Evolutionary conservation across 192 early-diverging fungal genomes (phyloP), one percentile per base, ranked within the genome.

Genomic region (Physocladia obscura): DNA sequence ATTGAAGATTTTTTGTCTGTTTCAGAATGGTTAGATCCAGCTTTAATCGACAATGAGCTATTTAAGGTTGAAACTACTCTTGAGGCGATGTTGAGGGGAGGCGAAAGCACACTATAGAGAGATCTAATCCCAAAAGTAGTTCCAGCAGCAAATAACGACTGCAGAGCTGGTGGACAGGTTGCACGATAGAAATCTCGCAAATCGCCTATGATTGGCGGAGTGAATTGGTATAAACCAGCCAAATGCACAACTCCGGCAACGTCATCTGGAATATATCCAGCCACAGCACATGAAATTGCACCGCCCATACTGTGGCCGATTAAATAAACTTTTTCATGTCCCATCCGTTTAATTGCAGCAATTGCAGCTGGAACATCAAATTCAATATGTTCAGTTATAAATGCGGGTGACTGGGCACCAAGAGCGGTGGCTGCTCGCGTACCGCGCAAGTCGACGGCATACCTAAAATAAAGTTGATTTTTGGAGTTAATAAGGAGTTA

Each of bases 301-400:
- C 75, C 81, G n/a, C 81, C 81, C 77, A 82, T 79, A 39, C 70
- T 69, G 54, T 82, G 81, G 0, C 81, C 81, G 30, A 82, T 75
- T 15, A 82, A 62, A 49, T 77, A 82, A 4, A 82, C 74, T 57
- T 77, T 76, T 27, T 74, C 50, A 51, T 77, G 75, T 17, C 75
- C 75, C 15, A 77, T 36, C 26, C 22, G 19, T 52, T 82, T 82
- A 62, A 82, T 74, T 19, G 63, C 27, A 13, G 59, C 29, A 49
- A 82, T 75, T 8, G 81, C 81, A 62, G 72, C 71, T 0, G 81
- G 77, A 29, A 82, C 79, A 55, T 82, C 77, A n/a, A 77, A 57
- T 55, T 82, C 77, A 26, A 80, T 76, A 58, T 77, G 76, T 56
- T 73, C 64, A 13, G 40, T 64, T 21, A 55, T 65, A 21, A 50